These are phyloP conservation scores for Nakazawaea laoshanensis DNA, from an alignment of 805 yeast species.

Conservation along the genomic window DNA sequence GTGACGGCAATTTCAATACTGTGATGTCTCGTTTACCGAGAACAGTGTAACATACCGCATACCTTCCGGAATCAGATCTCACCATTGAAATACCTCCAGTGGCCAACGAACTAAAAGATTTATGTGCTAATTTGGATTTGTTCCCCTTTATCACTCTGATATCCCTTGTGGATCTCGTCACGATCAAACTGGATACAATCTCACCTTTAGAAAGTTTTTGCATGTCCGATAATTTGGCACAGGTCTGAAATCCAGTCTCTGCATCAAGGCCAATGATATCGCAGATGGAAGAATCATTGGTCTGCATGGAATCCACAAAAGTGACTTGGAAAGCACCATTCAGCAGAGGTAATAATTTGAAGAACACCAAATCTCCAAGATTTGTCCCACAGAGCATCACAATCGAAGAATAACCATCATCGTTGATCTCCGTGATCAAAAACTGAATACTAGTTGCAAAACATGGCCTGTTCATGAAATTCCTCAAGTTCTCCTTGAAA, in stretches of 20 bases:
- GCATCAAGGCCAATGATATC: slow-evolving; percentile 51
- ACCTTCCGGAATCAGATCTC: slow-evolving; percentile 15
- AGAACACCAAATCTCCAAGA: slow-evolving; percentile 60
- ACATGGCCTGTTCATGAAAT: slow-evolving; percentile 16
- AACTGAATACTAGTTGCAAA: slow-evolving; percentile 59
- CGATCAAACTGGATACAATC: slow-evolving; percentile 50
- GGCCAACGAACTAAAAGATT: slow-evolving; percentile 39
- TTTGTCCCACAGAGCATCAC: slow-evolving; percentile 70
- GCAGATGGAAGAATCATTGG: slow-evolving; percentile 44
- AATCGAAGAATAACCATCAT: slow-evolving; percentile 66
- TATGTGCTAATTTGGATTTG: slow-evolving; percentile 55
- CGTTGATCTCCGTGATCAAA: slow-evolving; percentile 59
- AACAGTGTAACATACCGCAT: slow-evolving; percentile 19
- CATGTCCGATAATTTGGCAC: slow-evolving; percentile 53
- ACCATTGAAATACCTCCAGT: slow-evolving; percentile 44
- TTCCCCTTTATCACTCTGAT: slow-evolving; percentile 56
- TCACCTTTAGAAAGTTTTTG: slow-evolving; percentile 53
- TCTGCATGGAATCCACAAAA: slow-evolving; percentile 36
- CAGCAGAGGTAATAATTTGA: slow-evolving; percentile 53
- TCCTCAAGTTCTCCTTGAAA: slow-evolving; percentile 22
- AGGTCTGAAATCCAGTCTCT: slow-evolving; percentile 53
- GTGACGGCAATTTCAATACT: slow-evolving; percentile 46
- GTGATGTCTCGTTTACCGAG: slow-evolving; percentile 19
- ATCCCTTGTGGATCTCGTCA: slow-evolving; percentile 49
- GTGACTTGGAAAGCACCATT: slow-evolving; percentile 55